These are phyloP conservation scores for Rhinocladiella similis DNA, from an alignment of 2,329 filamentous ascomycete genomes.

Conservation along the genomic window DNA sequence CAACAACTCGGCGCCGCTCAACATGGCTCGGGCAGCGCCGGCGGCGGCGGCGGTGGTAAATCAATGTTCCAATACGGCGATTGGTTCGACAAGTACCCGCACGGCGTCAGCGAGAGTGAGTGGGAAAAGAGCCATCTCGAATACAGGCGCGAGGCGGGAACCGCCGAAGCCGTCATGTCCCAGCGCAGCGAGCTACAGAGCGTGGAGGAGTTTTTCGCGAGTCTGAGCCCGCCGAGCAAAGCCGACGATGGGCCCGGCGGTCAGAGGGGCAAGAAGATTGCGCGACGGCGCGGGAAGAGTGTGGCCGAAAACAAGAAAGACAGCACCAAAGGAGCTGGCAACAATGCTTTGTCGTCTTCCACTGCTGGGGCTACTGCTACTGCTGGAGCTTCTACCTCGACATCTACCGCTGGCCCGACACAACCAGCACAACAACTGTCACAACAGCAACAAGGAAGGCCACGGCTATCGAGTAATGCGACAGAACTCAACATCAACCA, in stretches of 20 bases:
- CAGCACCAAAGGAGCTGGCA: conserved; percentile 19
- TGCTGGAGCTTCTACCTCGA: not conserved
- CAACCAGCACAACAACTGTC: conserved; percentile 7
- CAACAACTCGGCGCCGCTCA: too few species aligned
- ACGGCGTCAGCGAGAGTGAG: conserved; percentile 81
- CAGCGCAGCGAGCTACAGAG: conserved; percentile 89
- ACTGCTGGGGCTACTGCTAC: not conserved
- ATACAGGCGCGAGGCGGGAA: conserved; percentile 70
- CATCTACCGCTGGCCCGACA: not conserved
- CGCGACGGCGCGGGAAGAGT: conserved; percentile 38
- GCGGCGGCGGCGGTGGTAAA: conserved; percentile 4
- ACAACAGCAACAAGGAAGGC: not conserved
- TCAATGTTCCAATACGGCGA: conserved; percentile 87
- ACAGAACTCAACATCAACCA: conserved; percentile 24
- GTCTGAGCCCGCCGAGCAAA: conserved; percentile 64
- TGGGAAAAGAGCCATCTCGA: conserved; percentile 72
- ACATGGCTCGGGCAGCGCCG: conserved; percentile 30
- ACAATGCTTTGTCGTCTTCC: conserved; percentile 2
- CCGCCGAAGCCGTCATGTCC: conserved; percentile 81
- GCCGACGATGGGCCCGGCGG: conserved; percentile 35
- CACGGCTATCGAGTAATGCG: conserved; percentile 9
- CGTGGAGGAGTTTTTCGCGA: conserved; percentile 91
- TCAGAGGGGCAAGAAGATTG: conserved; percentile 46
- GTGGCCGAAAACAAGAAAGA: conserved; percentile 38
- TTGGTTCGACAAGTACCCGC: conserved; percentile 94